A percentile compares a stretch with the other conserved stretches of the same genome.
Conservation (phyloP, 306 rosid species). For the Lablab purpureus region DNA sequence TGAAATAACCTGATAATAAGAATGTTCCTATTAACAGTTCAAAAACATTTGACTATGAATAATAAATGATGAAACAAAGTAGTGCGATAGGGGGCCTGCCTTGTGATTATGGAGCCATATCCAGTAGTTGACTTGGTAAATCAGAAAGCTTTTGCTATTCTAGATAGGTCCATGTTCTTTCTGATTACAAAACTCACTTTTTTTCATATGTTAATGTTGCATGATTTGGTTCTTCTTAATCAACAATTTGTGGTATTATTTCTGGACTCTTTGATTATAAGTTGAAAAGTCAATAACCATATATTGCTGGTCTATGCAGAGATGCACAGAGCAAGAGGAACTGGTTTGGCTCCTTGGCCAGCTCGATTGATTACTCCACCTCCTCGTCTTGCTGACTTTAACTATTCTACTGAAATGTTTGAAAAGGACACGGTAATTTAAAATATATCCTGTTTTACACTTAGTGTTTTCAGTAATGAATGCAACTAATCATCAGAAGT, state of each 20-base stretch:
- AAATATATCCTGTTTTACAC: constrained; percentile 20
- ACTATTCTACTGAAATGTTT: constrained; percentile 74
- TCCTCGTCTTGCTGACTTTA: constrained; percentile 90
- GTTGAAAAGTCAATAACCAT: constrained; percentile 47
- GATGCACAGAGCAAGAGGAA: constrained; percentile 74
- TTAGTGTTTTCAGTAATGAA: constrained; percentile 20
- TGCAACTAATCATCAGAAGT: not conserved
- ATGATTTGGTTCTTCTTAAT: constrained; percentile 27
- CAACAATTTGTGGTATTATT: constrained; percentile 31
- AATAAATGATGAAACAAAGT: not conserved
- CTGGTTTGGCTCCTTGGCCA: constrained; percentile 91
- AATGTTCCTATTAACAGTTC: not conserved
- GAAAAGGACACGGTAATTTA: constrained; percentile 76
- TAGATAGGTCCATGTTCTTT: constrained; percentile 28
- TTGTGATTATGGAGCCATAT: constrained; percentile 4
- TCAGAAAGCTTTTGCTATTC: constrained; percentile 28
- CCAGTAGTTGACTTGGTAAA: constrained; percentile 11
- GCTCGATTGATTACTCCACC: constrained; percentile 84
- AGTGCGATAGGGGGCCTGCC: not conserved
- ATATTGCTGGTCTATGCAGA: constrained; percentile 59
- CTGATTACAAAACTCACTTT: not conserved
- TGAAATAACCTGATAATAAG: constrained; percentile 12
- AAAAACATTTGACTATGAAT: not conserved
- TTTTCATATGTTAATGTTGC: constrained; percentile 33
- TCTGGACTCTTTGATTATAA: constrained; percentile 34